These are phyloP conservation scores for Fusarium lyarnte DNA, from an alignment of 2,329 filamentous ascomycete species.

Conservation along the genomic window DNA sequence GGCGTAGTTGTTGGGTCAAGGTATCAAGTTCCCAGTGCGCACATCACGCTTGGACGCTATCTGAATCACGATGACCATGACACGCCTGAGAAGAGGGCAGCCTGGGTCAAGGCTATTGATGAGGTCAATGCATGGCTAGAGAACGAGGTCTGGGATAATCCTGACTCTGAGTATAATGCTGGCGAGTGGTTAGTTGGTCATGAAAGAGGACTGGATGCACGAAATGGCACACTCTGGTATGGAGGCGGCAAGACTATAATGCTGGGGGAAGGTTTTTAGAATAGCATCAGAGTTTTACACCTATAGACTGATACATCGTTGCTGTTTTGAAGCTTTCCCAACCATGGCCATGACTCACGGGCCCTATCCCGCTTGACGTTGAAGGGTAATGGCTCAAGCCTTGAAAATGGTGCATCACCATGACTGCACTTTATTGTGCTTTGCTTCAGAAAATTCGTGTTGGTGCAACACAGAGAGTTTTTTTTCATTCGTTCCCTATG, in stretches of 20 bases:
- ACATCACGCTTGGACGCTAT: conserved; percentile 88
- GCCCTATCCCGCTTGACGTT: neutral
- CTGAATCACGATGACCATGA: conserved; percentile 73
- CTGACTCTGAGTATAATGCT: conserved; percentile 56
- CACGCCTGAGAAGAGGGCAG: conserved; percentile 64
- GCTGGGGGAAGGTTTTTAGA: conserved; percentile 68
- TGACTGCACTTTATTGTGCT: neutral
- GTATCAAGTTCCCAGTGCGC: conserved; percentile 89
- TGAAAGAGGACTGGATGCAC: conserved; percentile 80
- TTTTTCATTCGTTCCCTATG: conserved; percentile 57
- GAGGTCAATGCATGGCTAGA: conserved; percentile 80
- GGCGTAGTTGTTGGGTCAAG: conserved; percentile 79
- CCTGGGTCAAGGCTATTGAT: conserved; percentile 77
- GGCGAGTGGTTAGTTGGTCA: conserved; percentile 91
- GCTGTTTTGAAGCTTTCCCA: conserved; percentile 9
- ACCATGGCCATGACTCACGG: conserved; percentile 1
- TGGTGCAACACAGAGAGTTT: conserved; percentile 43
- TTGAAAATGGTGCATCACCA: conserved; percentile 5
- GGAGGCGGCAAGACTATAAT: conserved; percentile 79
- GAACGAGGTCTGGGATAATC: conserved; percentile 72
- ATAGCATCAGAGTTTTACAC: conserved; percentile 13
- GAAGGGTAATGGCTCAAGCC: conserved; percentile 10
- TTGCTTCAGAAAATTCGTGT: conserved; percentile 25
- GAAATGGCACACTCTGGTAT: conserved; percentile 85
- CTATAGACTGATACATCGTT: conserved; percentile 19